Evolutionary conservation across 352 stramenopile species (phyloP).

Genomic region (Globisporangium alternatum): DNA sequence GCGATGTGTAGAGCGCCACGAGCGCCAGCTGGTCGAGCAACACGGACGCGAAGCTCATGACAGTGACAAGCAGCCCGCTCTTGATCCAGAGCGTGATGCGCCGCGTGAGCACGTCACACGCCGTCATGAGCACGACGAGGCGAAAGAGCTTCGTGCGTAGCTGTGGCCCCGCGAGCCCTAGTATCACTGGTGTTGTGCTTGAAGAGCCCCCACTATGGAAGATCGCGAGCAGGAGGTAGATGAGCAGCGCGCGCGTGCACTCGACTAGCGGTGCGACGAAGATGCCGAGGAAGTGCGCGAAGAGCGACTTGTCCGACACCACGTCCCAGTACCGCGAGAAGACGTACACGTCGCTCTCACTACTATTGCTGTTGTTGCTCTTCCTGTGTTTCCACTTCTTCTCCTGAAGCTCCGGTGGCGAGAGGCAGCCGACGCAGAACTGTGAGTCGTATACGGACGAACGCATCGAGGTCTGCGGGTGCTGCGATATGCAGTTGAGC

Average conservation of each 20-base stretch:
- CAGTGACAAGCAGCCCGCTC: slow-evolving; percentile 66
- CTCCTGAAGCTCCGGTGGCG: slow-evolving; percentile 39
- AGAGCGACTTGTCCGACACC: slow-evolving; percentile 68
- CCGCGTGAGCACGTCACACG: slow-evolving; percentile 56
- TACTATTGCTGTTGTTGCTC: slow-evolving; percentile 2
- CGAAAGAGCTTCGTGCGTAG: slow-evolving; percentile 41
- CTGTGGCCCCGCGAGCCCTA: slow-evolving; percentile 11
- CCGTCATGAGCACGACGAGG: slow-evolving; percentile 50
- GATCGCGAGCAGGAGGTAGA: slow-evolving; percentile 58
- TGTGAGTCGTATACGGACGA: slow-evolving; percentile 27
- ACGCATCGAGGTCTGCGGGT: slow-evolving; percentile 20
- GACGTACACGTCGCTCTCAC: slow-evolving; percentile 54
- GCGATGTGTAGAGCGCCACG: slow-evolving; percentile 53
- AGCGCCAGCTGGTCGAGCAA: slow-evolving; percentile 64
- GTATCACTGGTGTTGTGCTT: slow-evolving; percentile 8
- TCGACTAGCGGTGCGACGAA: slow-evolving; percentile 65
- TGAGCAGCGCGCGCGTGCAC: slow-evolving; percentile 54
- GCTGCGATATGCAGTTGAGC: slow-evolving; percentile 62
- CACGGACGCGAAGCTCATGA: slow-evolving; percentile 66
- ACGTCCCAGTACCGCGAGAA: slow-evolving; percentile 85
- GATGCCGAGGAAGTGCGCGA: slow-evolving; percentile 64
- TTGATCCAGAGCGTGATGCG: slow-evolving; percentile 68
- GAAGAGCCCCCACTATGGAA: slow-evolving; percentile 28
- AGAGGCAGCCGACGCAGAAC: slow-evolving; percentile 69
- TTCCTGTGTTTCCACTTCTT: slow-evolving; percentile 18